A percentile compares a stretch with the other conserved stretches of the same genome.
Conservation (phyloP, 306 rosid species). For the Betula pendula region DNA sequence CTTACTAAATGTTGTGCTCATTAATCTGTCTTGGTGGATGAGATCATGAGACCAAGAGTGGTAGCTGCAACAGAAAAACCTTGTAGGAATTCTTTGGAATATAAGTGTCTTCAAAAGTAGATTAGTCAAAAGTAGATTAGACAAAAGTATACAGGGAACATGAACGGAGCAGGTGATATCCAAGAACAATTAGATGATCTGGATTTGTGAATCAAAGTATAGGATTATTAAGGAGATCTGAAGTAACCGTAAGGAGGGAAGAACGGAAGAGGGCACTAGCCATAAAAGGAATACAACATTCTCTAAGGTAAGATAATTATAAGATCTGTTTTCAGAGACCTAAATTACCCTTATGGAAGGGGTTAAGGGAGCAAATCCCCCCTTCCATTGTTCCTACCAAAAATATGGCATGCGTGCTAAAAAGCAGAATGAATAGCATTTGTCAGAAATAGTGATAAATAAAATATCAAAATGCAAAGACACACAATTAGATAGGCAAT, state of each 20-base stretch:
- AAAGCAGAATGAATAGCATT: conserved; percentile 9
- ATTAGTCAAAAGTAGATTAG: background rate
- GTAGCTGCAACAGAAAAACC: background rate
- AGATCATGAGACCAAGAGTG: background rate
- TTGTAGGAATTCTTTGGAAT: background rate
- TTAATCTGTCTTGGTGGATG: background rate
- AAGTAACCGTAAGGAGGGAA: background rate
- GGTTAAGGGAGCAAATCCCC: background rate
- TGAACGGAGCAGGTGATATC: background rate
- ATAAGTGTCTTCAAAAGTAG: background rate
- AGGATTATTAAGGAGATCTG: background rate
- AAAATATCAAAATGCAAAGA: background rate
- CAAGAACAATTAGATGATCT: too few species aligned
- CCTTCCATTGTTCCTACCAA: background rate
- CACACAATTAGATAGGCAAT: background rate
- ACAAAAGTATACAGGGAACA: background rate
- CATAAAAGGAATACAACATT: background rate
- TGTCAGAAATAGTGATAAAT: background rate
- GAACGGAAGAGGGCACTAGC: background rate
- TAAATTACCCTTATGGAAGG: background rate
- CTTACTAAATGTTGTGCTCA: background rate
- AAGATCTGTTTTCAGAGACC: background rate
- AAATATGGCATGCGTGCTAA: background rate
- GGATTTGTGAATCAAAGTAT: too few species aligned
- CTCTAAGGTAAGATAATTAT: background rate